phyloP scores from a whole-genome alignment of 2,329 filamentous ascomycete genomes.

The Aureobasidium namibiae region DNA sequence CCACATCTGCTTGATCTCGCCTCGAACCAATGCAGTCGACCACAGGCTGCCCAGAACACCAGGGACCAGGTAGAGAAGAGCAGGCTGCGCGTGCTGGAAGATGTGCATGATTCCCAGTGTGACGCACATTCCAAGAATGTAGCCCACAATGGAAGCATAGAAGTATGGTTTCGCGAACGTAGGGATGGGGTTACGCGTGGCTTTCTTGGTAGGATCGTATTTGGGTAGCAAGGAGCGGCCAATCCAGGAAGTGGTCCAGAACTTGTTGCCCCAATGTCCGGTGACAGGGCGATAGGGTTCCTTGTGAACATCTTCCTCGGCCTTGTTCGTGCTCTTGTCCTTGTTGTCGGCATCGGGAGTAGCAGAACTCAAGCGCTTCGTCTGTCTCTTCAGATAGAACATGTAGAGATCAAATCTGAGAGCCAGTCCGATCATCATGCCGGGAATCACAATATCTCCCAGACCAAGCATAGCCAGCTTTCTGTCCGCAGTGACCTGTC shows the following conservation, averaged over 20 bases:
- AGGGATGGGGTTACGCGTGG: conserved; percentile 19
- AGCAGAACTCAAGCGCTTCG: conserved; percentile 23
- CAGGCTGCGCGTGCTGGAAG: conserved; percentile 77
- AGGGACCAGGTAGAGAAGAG: conserved; percentile 85
- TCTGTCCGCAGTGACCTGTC: conserved; percentile 35
- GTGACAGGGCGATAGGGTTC: conserved; percentile 43
- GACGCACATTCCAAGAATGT: conserved; percentile 65
- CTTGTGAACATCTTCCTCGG: conserved; percentile 26
- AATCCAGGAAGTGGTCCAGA: conserved; percentile 55
- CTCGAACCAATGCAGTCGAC: conserved; percentile 61
- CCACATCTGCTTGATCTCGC: conserved; percentile 72
- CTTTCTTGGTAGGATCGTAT: conserved; percentile 17
- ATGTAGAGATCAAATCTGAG: conserved; percentile 87
- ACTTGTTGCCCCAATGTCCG: conserved; percentile 71
- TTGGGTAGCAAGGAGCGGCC: background rate
- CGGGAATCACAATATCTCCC: conserved; percentile 89
- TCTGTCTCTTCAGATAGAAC: conserved; percentile 64
- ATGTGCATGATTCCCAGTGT: conserved; percentile 71
- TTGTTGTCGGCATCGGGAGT: conserved; percentile 29
- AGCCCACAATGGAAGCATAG: conserved; percentile 65
- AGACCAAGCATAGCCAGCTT: conserved; percentile 69
- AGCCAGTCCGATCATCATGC: conserved; percentile 80
- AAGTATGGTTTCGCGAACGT: conserved; percentile 82
- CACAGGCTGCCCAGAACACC: conserved; percentile 69
- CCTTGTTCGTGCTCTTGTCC: conserved; percentile 16